phyloP scores from a whole-genome alignment of 176 grass and related monocot genomes.

The Triticum timopheevii region DNA sequence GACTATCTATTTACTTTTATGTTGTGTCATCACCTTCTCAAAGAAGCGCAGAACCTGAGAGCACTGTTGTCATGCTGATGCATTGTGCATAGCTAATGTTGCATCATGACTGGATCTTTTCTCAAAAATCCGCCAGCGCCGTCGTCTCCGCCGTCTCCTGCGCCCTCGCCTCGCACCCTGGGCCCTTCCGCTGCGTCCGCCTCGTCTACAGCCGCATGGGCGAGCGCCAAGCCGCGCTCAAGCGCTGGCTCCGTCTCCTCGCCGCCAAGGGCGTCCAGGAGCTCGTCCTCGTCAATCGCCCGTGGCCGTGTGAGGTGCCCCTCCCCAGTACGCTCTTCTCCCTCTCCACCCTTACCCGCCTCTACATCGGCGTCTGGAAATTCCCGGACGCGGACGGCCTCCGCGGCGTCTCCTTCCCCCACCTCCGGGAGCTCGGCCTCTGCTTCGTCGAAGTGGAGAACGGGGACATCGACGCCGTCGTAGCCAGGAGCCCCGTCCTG shows the following conservation, averaged over 20 bases:
- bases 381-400: neutral
- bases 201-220: neutral
- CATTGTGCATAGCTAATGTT: too few relatives aligned
- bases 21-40: too few relatives aligned
- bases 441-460: neutral
- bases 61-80: too few relatives aligned
- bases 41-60: too few relatives aligned
- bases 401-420: neutral
- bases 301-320: neutral
- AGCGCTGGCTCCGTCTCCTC: neutral
- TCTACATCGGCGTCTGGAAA: neutral
- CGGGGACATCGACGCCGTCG: neutral
- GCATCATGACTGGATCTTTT: too few relatives aligned
- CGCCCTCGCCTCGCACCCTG: neutral
- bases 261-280: neutral
- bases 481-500: neutral
- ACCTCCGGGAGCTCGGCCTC: slow-evolving; percentile 17
- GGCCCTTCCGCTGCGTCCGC: neutral
- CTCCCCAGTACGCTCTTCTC: neutral
- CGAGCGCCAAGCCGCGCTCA: neutral
- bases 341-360: slow-evolving; percentile 2
- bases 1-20: too few relatives aligned
- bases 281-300: neutral
- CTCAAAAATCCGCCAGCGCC: neutral
- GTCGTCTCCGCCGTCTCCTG: neutral